Base-by-base conservation (phyloP, 2,329 filamentous ascomycete genomes). In the Fusarium sp. region DNA sequence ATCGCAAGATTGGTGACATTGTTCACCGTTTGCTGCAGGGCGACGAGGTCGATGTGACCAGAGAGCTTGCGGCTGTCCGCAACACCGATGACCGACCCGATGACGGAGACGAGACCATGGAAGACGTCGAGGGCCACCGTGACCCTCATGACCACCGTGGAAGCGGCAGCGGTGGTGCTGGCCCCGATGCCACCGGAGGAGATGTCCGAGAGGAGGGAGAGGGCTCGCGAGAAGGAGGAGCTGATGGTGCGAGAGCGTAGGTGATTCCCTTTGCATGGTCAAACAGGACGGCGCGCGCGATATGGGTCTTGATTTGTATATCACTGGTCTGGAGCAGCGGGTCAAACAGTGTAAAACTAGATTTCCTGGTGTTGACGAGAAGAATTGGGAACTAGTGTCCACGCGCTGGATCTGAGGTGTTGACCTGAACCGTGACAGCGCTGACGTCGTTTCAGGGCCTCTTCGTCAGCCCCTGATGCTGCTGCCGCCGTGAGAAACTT, bases 191-290 rank as follows among this genome's bases (percentile, higher is more conserved):
- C 63, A 98, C 95, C 4, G 96, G 96, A 66, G 96, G 95, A 73
- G 96, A 99, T 82, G 86, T 98, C 77, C 91, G 95, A 84, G 92
- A 97, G 83, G 97, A 98, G 84, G 97, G 97, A 68, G 91, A 95
- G 83, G 92, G 91, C 77, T 91, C 96, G 74, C 90, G 97, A 86
- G 95, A 98, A 84, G 97, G 96, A 70, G 97, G 97, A 82, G 95
- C 95, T 78, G 97, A 98, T 85, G 97, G 97, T 81, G 97, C 94
- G 86, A 92, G 97, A 98, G 97, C 96, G 97, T 99, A 98, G 96
- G 97, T 99, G 69, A 81, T 76, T 76, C 79, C 80, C 77, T 76
- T 80, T 79, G 75, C 78, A 69, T 78, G 75, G 79, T 72, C 76
- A 52, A 75, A 75, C 59, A 66, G 70, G 73, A 74, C 66, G 75